These are phyloP conservation scores for Dioszegia hungarica DNA, from an alignment of 768 basidiomycete species.

Conservation along the genomic window DNA sequence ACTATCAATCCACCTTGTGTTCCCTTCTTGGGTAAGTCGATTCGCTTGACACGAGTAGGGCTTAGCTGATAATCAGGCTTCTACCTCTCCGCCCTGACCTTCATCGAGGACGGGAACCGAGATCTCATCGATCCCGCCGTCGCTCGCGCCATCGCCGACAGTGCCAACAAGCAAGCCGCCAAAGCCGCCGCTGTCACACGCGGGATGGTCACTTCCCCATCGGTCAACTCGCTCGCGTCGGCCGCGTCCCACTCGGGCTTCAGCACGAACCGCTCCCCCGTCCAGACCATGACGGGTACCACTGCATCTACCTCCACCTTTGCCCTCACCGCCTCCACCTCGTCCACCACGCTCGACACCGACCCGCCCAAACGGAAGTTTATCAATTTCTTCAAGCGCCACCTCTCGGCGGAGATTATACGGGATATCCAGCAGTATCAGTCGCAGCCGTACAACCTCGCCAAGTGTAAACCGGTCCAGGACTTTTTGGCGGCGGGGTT, in stretches of 20 bases:
- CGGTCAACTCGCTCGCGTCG: slow-evolving; percentile 21
- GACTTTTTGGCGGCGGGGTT: slow-evolving; percentile 75
- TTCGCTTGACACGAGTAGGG: neutral
- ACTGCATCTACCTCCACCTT: neutral
- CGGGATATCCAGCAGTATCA: slow-evolving; percentile 97
- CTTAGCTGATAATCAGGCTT: slow-evolving; percentile 59
- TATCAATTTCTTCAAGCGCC: slow-evolving; percentile 93
- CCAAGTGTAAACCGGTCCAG: slow-evolving; percentile 61
- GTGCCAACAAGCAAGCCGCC: too few species aligned
- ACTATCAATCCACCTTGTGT: slow-evolving; percentile 86
- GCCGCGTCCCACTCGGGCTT: neutral
- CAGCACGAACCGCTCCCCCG: neutral
- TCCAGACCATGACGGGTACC: neutral
- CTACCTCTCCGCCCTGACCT: slow-evolving; percentile 92
- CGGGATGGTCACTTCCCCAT: slow-evolving; percentile 24
- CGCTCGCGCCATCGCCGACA: neutral
- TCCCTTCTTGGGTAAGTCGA: slow-evolving; percentile 78
- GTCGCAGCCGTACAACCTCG: slow-evolving; percentile 79
- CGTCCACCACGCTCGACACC: neutral
- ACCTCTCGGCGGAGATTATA: slow-evolving; percentile 93
- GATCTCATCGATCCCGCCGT: slow-evolving; percentile 57
- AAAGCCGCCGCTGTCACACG: neutral
- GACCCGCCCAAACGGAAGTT: slow-evolving; percentile 45
- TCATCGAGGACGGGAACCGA: slow-evolving; percentile 93
- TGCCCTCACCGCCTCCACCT: neutral